phyloP scores from a whole-genome alignment of 768 basidiomycete genomes.

The Hypsizygus marmoreus region DNA sequence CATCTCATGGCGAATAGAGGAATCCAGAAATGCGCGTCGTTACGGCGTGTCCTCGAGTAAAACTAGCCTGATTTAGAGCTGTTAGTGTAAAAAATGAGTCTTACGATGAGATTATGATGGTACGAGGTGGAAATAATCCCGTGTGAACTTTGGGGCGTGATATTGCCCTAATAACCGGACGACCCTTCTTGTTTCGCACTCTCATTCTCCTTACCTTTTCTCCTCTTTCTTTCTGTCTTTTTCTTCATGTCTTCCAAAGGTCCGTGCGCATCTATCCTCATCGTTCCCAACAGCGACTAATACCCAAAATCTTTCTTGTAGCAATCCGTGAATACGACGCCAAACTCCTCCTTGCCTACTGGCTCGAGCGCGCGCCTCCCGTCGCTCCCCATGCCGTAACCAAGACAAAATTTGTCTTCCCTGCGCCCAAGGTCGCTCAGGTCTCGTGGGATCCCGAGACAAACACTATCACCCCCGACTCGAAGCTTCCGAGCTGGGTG shows the following conservation, averaged over 20 bases:
- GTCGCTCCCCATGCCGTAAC: constrained; percentile 61
- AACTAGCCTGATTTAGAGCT: too few relatives aligned
- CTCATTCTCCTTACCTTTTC: constrained; percentile 17
- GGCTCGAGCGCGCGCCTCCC: constrained; percentile 88
- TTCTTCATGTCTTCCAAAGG: constrained; percentile 50
- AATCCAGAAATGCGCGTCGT: too few relatives aligned
- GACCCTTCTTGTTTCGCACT: constrained; percentile 13
- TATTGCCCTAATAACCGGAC: constrained; percentile 20
- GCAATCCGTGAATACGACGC: constrained; percentile 97
- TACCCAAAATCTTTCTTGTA: constrained; percentile 17
- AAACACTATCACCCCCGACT: constrained; percentile 50
- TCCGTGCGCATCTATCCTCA: constrained; percentile 11
- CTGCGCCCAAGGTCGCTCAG: constrained; percentile 81
- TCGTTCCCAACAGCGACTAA: constrained; percentile 9
- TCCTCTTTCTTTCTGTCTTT: constrained; percentile 21
- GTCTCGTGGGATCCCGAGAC: constrained; percentile 80
- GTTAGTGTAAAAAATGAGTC: too few relatives aligned
- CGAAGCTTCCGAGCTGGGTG: constrained; percentile 76
- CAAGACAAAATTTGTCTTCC: constrained; percentile 64
- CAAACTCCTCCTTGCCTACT: constrained; percentile 96
- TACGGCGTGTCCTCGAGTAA: too few relatives aligned
- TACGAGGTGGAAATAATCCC: constrained; percentile 20
- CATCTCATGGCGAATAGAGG: too few relatives aligned
- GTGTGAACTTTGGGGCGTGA: constrained; percentile 28
- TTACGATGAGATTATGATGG: constrained; percentile 17